phyloP scores from a whole-genome alignment of 305 asterid species.

The Coffea humblotiana region DNA sequence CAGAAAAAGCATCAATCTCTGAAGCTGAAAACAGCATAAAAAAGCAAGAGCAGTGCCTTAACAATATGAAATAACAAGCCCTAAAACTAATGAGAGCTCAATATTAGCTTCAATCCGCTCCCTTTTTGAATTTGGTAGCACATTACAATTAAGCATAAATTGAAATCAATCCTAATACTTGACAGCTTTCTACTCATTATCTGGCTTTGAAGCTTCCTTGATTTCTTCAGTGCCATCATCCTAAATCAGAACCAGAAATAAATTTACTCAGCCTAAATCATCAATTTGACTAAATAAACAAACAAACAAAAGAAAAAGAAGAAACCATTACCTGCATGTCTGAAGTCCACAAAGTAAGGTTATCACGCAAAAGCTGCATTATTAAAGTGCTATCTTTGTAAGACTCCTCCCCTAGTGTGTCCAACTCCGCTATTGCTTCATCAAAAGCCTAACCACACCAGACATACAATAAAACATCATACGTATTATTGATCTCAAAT shows the following conservation, averaged over 20 bases:
- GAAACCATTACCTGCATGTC: conserved; percentile 35
- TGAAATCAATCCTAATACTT: conserved; percentile 16
- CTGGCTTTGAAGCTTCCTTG: conserved; percentile 67
- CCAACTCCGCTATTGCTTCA: conserved; percentile 46
- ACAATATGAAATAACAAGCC: conserved; percentile 4
- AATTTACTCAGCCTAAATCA: neutral
- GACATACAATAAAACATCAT: neutral
- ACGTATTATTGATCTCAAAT: no score
- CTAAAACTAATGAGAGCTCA: conserved; percentile 13
- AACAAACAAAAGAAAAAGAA: neutral
- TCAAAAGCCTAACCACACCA: conserved; percentile 33
- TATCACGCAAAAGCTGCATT: conserved; percentile 48
- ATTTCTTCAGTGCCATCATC: conserved; percentile 58
- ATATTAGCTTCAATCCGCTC: conserved; percentile 12
- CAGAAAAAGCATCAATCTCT: conserved; percentile 5
- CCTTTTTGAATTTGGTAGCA: conserved; percentile 6
- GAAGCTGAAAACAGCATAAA: conserved; percentile 8
- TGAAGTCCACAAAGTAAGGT: conserved; percentile 44
- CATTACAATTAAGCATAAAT: conserved; percentile 6
- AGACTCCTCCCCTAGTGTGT: conserved; percentile 43
- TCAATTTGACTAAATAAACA: neutral
- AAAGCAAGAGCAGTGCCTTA: conserved; percentile 4
- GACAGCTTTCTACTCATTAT: conserved; percentile 40
- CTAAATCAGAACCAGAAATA: conserved; percentile 25
- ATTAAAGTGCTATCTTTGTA: conserved; percentile 48